Conservation (phyloP, 352 stramenopile genomes). For the Pythium oligandrum region DNA sequence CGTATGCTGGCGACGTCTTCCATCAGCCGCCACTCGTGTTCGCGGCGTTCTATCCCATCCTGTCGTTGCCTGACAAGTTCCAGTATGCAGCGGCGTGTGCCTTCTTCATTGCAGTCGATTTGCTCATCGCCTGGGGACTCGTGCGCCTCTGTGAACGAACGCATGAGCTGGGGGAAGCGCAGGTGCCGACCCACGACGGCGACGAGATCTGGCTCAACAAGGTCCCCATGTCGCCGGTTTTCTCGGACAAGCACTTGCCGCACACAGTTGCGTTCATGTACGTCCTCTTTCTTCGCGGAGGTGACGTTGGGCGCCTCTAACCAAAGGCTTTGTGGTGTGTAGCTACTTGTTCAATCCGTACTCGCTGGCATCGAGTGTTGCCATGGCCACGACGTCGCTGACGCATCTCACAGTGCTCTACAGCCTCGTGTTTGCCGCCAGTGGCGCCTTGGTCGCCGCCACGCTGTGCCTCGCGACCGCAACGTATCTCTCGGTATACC, state of each 20-base stretch:
- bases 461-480: slow-evolving; percentile 48
- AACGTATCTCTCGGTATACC: slow-evolving; percentile 79
- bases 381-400: slow-evolving; percentile 66
- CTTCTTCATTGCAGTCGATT: slow-evolving; percentile 50
- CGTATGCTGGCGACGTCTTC: slow-evolving; percentile 77
- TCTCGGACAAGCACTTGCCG: slow-evolving; percentile 39
- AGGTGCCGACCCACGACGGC: slow-evolving; percentile 25
- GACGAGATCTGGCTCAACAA: slow-evolving; percentile 66
- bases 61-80: slow-evolving; percentile 17
- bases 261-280: slow-evolving; percentile 50
- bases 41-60: slow-evolving; percentile 52
- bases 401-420: slow-evolving; percentile 65
- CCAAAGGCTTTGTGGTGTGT: not conserved
- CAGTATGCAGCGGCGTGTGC: slow-evolving; percentile 27
- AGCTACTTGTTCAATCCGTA: slow-evolving; percentile 80
- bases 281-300: not conserved
- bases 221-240: slow-evolving; percentile 67
- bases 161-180: slow-evolving; percentile 46
- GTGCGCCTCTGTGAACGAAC: slow-evolving; percentile 41
- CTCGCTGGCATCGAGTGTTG: slow-evolving; percentile 55
- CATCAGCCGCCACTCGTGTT: slow-evolving; percentile 81
- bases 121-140: slow-evolving; percentile 53
- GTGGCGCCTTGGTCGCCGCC: slow-evolving; percentile 28
- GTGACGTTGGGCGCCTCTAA: not conserved
- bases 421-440: slow-evolving; percentile 60